These are phyloP conservation scores for Hypomyces rosellus DNA, from an alignment of 2,329 filamentous ascomycete species.

Conservation along the genomic window DNA sequence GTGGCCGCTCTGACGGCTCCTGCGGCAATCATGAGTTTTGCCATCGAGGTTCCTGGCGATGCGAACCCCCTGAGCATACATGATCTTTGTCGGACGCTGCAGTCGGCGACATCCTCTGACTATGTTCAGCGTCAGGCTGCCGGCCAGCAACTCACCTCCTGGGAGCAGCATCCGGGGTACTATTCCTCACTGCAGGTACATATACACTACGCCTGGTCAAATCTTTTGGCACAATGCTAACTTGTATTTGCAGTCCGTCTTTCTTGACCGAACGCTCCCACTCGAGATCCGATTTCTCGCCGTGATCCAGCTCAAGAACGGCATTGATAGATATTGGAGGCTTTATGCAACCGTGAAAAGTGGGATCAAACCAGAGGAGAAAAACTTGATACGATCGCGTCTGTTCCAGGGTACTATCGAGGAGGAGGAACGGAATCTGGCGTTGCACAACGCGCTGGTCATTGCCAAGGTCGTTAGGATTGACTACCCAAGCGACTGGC, in stretches of 20 bases:
- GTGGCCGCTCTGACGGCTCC: slow-evolving; percentile 12
- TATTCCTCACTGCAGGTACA: slow-evolving; percentile 62
- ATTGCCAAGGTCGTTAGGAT: slow-evolving; percentile 82
- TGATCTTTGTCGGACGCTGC: slow-evolving; percentile 58
- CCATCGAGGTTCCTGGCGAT: slow-evolving; percentile 76
- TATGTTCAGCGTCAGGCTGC: slow-evolving; percentile 59
- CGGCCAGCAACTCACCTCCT: slow-evolving; percentile 63
- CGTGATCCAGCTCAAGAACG: slow-evolving; percentile 93
- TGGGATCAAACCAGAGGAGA: slow-evolving; percentile 68
- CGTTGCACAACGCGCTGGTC: slow-evolving; percentile 81
- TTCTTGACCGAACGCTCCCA: slow-evolving; percentile 71
- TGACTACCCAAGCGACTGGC: slow-evolving; percentile 87
- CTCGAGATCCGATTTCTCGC: slow-evolving; percentile 78
- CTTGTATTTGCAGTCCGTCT: slow-evolving; percentile 56
- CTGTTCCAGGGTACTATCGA: slow-evolving; percentile 70
- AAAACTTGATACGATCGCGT: slow-evolving; percentile 65
- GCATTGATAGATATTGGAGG: slow-evolving; percentile 92
- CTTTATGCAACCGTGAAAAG: slow-evolving; percentile 50
- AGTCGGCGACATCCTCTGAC: slow-evolving; percentile 55
- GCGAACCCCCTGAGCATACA: slow-evolving; percentile 62
- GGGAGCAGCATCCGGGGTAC: slow-evolving; percentile 62
- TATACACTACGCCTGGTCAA: not conserved
- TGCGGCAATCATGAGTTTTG: slow-evolving; percentile 52
- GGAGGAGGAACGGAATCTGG: slow-evolving; percentile 69
- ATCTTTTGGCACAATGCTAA: not conserved